phyloP scores from a whole-genome alignment of 2,329 filamentous ascomycete species.

The Tolypocladium pustulatum region DNA sequence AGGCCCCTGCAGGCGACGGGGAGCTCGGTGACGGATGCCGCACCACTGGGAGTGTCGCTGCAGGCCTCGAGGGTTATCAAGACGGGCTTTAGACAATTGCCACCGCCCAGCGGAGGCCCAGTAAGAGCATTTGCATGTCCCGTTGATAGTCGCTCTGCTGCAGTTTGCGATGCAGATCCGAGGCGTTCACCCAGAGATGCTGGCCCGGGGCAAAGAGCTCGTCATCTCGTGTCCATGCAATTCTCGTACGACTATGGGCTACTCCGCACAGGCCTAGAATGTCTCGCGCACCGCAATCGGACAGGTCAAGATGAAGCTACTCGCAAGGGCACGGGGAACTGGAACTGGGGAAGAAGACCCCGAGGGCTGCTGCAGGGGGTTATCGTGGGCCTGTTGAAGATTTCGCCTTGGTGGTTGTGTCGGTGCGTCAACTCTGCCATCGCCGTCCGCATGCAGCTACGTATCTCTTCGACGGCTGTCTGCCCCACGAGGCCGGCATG shows the following conservation, averaged over 20 bases:
- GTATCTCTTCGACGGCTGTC: too few relatives aligned
- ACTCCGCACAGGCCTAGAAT: background rate
- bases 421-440: background rate
- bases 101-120: background rate
- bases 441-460: background rate
- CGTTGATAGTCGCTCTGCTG: background rate
- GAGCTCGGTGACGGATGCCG: background rate
- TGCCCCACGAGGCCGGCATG: too few relatives aligned
- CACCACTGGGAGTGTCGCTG: background rate
- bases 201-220: background rate
- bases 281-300: background rate
- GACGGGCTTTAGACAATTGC: background rate
- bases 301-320: background rate
- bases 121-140: background rate
- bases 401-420: background rate
- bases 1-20: background rate
- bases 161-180: background rate
- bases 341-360: background rate
- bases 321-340: background rate
- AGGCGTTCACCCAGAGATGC: background rate
- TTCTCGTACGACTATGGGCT: background rate
- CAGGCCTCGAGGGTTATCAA: background rate
- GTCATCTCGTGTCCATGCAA: background rate
- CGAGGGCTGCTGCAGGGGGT: background rate
- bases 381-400: background rate